Evolutionary conservation across 2,329 filamentous ascomycete genomes (phyloP).

Genomic region (Verticillium tricorpus): DNA sequence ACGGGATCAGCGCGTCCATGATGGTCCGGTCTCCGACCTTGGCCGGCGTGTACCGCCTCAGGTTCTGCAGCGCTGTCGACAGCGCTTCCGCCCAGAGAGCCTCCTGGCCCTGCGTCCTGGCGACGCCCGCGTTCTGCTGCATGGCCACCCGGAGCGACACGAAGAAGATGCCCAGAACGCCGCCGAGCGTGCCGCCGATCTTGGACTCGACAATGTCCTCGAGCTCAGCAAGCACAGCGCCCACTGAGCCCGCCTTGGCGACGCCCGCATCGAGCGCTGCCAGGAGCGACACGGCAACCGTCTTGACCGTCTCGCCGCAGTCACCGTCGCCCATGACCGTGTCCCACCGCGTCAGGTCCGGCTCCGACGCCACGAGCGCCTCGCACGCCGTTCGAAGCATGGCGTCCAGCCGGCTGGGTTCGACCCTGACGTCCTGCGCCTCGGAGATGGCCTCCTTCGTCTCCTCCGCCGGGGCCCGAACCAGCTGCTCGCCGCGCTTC

Average conservation of each 20-base stretch:
- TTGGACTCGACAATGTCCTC: slow-evolving; percentile 52
- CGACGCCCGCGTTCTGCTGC: slow-evolving; percentile 27
- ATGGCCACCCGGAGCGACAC: slow-evolving; percentile 41
- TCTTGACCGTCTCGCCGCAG: slow-evolving; percentile 58
- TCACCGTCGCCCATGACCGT: slow-evolving; percentile 62
- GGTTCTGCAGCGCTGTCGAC: slow-evolving; percentile 35
- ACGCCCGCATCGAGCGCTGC: slow-evolving; percentile 41
- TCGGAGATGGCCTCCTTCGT: slow-evolving; percentile 30
- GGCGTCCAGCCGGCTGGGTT: slow-evolving; percentile 46
- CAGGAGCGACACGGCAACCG: slow-evolving; percentile 42
- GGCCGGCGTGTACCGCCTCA: slow-evolving; percentile 50
- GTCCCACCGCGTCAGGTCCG: slow-evolving; percentile 59
- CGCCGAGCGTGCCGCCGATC: slow-evolving; percentile 50
- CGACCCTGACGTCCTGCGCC: slow-evolving; percentile 40
- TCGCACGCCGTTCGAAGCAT: slow-evolving; percentile 52
- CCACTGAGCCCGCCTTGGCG: slow-evolving; percentile 36
- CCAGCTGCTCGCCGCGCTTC: slow-evolving; percentile 37
- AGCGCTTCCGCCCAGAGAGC: slow-evolving; percentile 40
- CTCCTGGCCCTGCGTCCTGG: slow-evolving; percentile 23
- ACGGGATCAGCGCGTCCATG: slow-evolving; percentile 53
- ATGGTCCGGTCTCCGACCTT: slow-evolving; percentile 52
- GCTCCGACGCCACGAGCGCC: slow-evolving; percentile 52
- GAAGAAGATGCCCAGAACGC: slow-evolving; percentile 51
- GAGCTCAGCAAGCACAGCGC: slow-evolving; percentile 41
- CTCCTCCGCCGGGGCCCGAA: slow-evolving; percentile 28